Conservation (phyloP, 108 stramenopile species). For the Cyclostephanos tholiformis region DNA sequence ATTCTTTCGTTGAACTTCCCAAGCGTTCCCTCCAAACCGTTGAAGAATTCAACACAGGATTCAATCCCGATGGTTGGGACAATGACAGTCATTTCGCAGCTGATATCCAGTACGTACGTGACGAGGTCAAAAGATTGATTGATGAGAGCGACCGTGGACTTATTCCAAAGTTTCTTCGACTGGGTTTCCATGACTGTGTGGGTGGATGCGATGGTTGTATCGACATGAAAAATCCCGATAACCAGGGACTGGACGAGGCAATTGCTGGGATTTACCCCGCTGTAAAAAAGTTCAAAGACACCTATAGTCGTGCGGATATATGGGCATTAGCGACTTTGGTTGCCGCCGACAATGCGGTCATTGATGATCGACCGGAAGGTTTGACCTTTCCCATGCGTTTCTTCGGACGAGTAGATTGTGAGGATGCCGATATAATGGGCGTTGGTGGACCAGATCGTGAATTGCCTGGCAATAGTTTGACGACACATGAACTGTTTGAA, state of each 20-base stretch:
- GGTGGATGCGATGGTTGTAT: conserved; percentile 62
- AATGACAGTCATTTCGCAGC: background rate
- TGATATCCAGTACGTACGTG: background rate
- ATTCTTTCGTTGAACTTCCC: no score
- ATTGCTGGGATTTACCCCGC: conserved; percentile 44
- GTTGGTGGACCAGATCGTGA: conserved; percentile 32
- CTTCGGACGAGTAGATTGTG: conserved; percentile 23
- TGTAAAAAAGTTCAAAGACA: conserved; percentile 33
- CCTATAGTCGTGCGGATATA: conserved; percentile 53
- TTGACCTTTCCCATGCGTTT: conserved; percentile 32
- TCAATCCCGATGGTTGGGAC: background rate
- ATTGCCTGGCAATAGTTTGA: conserved; percentile 11
- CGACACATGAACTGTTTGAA: conserved; percentile 17
- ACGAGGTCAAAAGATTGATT: background rate
- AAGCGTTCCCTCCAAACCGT: no score
- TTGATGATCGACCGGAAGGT: conserved; percentile 7
- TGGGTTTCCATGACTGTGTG: conserved; percentile 59
- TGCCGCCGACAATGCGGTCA: conserved; percentile 32
- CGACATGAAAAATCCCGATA: conserved; percentile 50
- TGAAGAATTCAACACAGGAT: no score
- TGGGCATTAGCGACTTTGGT: conserved; percentile 54
- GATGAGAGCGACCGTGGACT: background rate
- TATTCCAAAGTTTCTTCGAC: conserved; percentile 44
- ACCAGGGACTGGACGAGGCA: conserved; percentile 42
- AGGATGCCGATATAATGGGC: conserved; percentile 18